Conservation (phyloP, 2,329 filamentous ascomycete genomes). For the Apiospora rasikravindrae region DNA sequence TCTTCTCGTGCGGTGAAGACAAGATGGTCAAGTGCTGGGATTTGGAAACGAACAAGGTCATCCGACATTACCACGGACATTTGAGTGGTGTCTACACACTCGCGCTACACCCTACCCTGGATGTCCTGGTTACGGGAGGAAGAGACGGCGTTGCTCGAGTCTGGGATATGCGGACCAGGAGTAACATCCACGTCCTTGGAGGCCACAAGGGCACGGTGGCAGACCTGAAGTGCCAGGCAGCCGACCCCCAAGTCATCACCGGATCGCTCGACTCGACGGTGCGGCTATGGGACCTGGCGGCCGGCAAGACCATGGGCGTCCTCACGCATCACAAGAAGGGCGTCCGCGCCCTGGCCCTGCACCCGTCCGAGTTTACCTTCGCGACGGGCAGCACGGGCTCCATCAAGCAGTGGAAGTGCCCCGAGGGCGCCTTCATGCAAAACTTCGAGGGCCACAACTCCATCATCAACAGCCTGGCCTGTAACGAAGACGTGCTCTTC, state of each 20-base stretch:
- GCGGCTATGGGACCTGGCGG: constrained; percentile 92
- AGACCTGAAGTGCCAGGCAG: constrained; percentile 90
- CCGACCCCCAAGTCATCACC: constrained; percentile 93
- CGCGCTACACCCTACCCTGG: constrained; percentile 89
- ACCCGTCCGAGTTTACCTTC: constrained; percentile 95
- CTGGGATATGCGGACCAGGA: constrained; percentile 97
- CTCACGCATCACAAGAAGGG: constrained; percentile 99
- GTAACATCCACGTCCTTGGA: constrained; percentile 90
- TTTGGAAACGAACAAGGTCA: constrained; percentile 99
- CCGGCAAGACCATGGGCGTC: constrained; percentile 94
- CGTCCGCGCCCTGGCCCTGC: constrained; percentile 80
- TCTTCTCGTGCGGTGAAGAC: constrained; percentile 97
- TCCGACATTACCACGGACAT: constrained; percentile 96
- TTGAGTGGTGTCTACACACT: constrained; percentile 94
- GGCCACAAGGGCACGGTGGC: constrained; percentile 92
- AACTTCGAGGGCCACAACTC: constrained; percentile 97
- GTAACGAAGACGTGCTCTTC: constrained; percentile 94
- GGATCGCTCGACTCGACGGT: constrained; percentile 92
- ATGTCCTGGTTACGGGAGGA: constrained; percentile 93
- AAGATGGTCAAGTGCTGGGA: constrained; percentile 99
- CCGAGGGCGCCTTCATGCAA: constrained; percentile 98
- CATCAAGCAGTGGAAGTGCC: constrained; percentile 99
- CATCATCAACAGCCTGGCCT: constrained; percentile 92
- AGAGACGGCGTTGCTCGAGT: constrained; percentile 93
- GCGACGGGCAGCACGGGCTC: constrained; percentile 88